Evolutionary conservation across 2,329 filamentous ascomycete genomes (phyloP), one percentile per base, ranked within the genome.

Genomic region (Canariomyces notabilis): DNA sequence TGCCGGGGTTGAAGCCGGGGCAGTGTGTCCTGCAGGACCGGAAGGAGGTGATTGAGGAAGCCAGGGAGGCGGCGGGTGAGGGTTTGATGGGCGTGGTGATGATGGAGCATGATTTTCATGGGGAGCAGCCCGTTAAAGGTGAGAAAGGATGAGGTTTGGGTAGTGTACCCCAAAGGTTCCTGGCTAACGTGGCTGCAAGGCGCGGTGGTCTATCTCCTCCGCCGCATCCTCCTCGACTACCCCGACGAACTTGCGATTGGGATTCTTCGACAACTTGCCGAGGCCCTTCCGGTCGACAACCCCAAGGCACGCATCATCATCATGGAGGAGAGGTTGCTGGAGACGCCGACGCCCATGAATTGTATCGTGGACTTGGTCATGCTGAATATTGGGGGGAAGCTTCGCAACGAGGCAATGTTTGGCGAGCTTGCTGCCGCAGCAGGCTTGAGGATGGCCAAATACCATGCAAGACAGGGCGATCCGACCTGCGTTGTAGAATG

Each of bases 51-150:
- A 52, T 58, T n/a, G 46, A 53, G 21, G 56, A 53, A 37, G 55
- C 56, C 20, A 48, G 47, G 6, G 52, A 48, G 39, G 48, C 44
- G 9, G 44, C 54, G 1, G 54, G 52, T 19, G 40, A 42, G 23
- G 49, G 37, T 12, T 18, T 56, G 22, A 31, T 42, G 6, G 49
- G 44, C 7, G 52, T 62, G 7, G 52, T 49, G 19, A 46, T 55
- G 35, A 59, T 62, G 47, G 52, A 50, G n/a, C 53, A 61, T 42
- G 60, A 63, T 41, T 64, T 64, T 36, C 52, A 61, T 44, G 41
- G 40, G 2, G 41, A 48, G 38, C 58, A 64, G 36, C 57, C 59
- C 2, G 53, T 59, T 1, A 56, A 60, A 48, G 59, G 60, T 58
- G 41, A 47, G n/a, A n/a, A n/a, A n/a, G n/a, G n/a, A n/a, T n/a